Base-by-base conservation (phyloP, 2,329 filamentous ascomycete species). In the Xylogone sp. region DNA sequence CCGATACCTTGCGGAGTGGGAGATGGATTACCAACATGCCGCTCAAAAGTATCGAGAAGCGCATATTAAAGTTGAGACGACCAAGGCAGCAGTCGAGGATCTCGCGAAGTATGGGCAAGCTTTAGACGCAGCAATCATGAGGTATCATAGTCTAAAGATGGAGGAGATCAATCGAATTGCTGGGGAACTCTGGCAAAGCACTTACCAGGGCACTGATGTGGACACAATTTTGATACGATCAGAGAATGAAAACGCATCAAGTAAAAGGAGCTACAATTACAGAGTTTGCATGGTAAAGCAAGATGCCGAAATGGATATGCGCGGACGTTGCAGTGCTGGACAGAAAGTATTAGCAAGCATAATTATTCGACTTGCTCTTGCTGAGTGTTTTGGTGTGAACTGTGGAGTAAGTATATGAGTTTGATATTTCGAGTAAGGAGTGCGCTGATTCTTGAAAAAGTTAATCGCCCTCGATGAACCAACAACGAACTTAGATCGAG, bases 221-320 rank as follows among this genome's bases (percentile, higher is more conserved):
- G 94, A 99, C 73, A 94, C 89, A 1, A 96, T 99, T 65, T 81
- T 95, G 64, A 97, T 99, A 71, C 87, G 88, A 42, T 96, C 92
- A 18, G 93, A 97, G 69, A 87, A 85, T 61, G 94, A 97, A 67
- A 83, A 81, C 45, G 77, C 77, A 42, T 70, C 49, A 7, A 86
- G 83, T 48, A 91, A 90, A 63, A 85, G 90, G 62, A 88, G 79
- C 56, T 97, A 97, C 79, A 97, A 99, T 72, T 99, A 99, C 75
- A 89, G 94, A 45, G 87, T 99, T 5, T 92, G 90, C 70, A 99
- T 99, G 94, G 84, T 96, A 61, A 99, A 99, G 74, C 87, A 93
- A 67, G 91, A 95, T 64, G 90, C 88, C 1, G 94, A 99, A 70
- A 96, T 99, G 91, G 94, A 99, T 73, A 99, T 99, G 94, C 90